These are phyloP conservation scores for Curvularia spicifera DNA, from an alignment of 2,329 filamentous ascomycete species.

Conservation along the genomic window DNA sequence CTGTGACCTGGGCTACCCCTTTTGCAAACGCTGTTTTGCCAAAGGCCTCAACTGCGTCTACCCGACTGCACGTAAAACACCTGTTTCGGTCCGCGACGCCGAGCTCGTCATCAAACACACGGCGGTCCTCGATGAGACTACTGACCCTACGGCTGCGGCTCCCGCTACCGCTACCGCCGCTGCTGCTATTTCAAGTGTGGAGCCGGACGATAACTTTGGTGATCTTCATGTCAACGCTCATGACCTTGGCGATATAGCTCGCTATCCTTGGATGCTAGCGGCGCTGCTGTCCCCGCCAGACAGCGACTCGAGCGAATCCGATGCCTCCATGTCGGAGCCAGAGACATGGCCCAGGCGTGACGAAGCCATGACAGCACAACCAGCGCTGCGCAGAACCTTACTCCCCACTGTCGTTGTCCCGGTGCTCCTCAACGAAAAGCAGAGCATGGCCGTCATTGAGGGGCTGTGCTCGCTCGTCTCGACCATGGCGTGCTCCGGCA, in stretches of 20 bases:
- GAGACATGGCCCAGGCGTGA: too few relatives aligned
- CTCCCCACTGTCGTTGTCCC: constrained; percentile 15
- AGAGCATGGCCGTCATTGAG: neutral
- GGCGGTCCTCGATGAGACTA: constrained; percentile 22
- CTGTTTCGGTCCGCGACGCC: constrained; percentile 24
- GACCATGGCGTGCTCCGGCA: constrained; percentile 32
- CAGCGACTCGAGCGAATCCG: too few relatives aligned
- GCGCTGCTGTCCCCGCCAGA: neutral
- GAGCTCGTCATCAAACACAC: constrained; percentile 36
- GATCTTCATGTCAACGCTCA: neutral
- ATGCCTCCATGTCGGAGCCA: too few relatives aligned
- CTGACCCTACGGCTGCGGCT: neutral
- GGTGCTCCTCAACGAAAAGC: neutral
- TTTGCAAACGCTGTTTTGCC: constrained; percentile 37
- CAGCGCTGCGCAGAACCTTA: neutral
- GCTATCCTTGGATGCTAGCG: neutral
- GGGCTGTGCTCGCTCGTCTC: constrained; percentile 28
- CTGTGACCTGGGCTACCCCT: constrained; percentile 41
- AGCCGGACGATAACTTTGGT: neutral
- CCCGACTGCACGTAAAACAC: constrained; percentile 24
- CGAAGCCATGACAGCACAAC: neutral
- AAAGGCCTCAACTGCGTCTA: constrained; percentile 40
- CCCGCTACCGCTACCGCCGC: neutral
- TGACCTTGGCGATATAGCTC: neutral
- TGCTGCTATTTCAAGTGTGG: neutral